Base-by-base conservation (phyloP, 2,329 filamentous ascomycete genomes). In the Tolypocladium tundrense region DNA sequence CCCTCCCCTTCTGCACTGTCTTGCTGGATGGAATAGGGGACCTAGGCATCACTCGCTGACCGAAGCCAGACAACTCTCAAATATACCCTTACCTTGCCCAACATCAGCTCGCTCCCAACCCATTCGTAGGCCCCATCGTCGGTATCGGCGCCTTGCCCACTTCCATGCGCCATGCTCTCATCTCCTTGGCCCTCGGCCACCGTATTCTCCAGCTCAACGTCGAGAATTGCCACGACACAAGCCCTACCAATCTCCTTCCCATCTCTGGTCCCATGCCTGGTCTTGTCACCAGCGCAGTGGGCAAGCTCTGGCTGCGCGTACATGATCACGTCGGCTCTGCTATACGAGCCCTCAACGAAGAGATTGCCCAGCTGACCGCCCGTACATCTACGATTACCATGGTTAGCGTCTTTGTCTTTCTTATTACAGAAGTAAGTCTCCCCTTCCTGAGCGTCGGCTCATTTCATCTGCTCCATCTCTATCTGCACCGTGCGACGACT, bases 101-200 rank as follows among this genome's bases (percentile, higher is more conserved):
- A 16, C 9, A 55, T 37, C 53, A 55, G 13, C 53, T 55, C 10
- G 53, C 53, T 7, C 53, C 53, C 11, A 55, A 37, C 21, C 40
- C 40, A 1, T 55, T 55, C 27, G 31, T 48, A 4, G 53, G 19
- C 27, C 53, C 53, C 2, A 55, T 55, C n/a, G 2, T 31, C 9
- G 21, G n/a, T 11, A 4, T 57, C 39, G 37, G 53, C 9, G 6
- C 14, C 14, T 35, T 54, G 19, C 56, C 56, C 19, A 19, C 56
- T 13, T 57, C 56, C 7, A 43, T 54, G 40, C 50, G 56, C 24
- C 56, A 57, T n/a, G 40, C 50, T 14, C 56, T 57, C 27, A 53
- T 57, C 41, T 53, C 56, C 33, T n/a, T 54, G 39, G 40, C 56
- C 40, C 50, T 57, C 21, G 52, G 56, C 11, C 50, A 57, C 40